These are phyloP conservation scores for Saturnispora kantuleensis DNA, from an alignment of 805 yeast species.

Conservation along the genomic window DNA sequence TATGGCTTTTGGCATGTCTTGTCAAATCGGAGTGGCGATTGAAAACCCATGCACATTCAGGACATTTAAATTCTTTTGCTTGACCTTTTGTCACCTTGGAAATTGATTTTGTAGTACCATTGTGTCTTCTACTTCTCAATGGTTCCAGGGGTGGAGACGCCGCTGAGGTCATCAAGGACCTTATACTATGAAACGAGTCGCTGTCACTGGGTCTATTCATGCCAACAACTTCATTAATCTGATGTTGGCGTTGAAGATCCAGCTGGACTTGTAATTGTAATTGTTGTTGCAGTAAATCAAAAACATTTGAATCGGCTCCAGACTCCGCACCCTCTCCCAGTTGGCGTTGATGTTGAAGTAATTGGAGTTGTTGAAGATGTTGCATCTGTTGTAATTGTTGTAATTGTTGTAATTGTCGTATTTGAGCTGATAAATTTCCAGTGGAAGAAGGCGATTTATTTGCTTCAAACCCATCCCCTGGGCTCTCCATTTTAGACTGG, in stretches of 20 bases:
- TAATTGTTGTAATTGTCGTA: constrained; percentile 7
- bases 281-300: constrained; percentile 6
- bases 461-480: neutral
- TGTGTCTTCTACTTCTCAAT: neutral
- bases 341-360: constrained; percentile 12
- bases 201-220: neutral
- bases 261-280: constrained; percentile 6
- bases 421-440: neutral
- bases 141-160: neutral
- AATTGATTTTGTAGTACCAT: neutral
- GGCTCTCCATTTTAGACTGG: no score
- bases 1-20: constrained; percentile 58
- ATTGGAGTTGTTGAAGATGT: constrained; percentile 7
- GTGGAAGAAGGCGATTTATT: neutral
- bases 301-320: neutral
- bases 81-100: neutral
- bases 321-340: neutral
- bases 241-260: constrained; percentile 8
- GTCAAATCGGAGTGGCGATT: constrained; percentile 59
- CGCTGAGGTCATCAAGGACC: neutral
- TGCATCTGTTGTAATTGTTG: constrained; percentile 6
- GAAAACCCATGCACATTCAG: constrained; percentile 58
- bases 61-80: constrained; percentile 26
- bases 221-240: constrained; percentile 2
- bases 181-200: neutral